These are phyloP conservation scores for Moesziomyces aphidis DNA, from an alignment of 1,284 basidiomycete species.

Conservation along the genomic window DNA sequence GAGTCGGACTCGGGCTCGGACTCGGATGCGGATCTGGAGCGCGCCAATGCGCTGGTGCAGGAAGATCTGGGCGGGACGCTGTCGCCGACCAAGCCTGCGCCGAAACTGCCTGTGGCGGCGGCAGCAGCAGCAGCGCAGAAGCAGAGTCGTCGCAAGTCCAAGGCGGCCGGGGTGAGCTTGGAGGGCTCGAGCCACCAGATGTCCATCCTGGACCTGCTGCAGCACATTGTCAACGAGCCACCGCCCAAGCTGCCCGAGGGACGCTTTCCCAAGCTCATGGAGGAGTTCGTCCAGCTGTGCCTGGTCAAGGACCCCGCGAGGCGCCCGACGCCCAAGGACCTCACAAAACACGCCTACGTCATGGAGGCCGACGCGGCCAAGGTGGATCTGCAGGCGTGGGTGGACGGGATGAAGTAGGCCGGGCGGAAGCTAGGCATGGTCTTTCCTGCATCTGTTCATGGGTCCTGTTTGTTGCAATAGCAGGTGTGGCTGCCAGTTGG, in stretches of 20 bases:
- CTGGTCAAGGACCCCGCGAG: constrained; percentile 61
- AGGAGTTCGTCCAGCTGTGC: constrained; percentile 61
- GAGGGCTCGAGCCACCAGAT: constrained; percentile 93
- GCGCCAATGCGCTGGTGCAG: constrained; percentile 8
- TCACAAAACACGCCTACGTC: constrained; percentile 55
- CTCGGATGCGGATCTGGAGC: constrained; percentile 24
- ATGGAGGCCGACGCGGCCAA: constrained; percentile 41
- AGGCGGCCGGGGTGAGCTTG: constrained; percentile 80
- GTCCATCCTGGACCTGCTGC: constrained; percentile 94
- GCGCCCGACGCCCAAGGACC: constrained; percentile 63
- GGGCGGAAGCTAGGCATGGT: too few species aligned
- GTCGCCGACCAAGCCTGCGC: constrained; percentile 53
- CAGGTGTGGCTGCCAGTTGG: neutral
- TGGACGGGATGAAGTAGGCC: constrained; percentile 32
- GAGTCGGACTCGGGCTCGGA: constrained; percentile 32
- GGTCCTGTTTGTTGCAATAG: neutral
- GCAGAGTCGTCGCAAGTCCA: constrained; percentile 66
- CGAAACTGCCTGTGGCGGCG: constrained; percentile 12
- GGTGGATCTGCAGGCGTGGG: constrained; percentile 58
- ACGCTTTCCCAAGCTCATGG: constrained; percentile 56
- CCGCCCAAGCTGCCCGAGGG: constrained; percentile 59
- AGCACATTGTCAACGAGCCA: constrained; percentile 88
- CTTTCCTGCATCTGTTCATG: neutral
- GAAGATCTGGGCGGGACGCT: constrained; percentile 59
- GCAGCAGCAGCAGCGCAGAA: constrained; percentile 46